Evolutionary conservation across 345 rosid species (phyloP), one percentile per base, ranked within the genome.

Genomic region (Eutrema heterophyllum): DNA sequence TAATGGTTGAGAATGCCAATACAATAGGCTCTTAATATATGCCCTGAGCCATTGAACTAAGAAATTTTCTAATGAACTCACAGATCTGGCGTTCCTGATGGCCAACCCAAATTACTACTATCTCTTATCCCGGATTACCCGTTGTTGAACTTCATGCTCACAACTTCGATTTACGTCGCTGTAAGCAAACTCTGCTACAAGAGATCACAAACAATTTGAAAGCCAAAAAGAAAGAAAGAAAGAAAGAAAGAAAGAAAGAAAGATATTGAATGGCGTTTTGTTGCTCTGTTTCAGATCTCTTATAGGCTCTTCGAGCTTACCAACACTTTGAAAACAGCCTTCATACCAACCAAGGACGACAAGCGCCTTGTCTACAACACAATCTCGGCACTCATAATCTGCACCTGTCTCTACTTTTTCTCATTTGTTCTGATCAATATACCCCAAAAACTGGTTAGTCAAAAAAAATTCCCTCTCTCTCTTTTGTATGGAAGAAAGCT

Each of bases 31-130:
- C 40, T 67, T 30, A 26, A 13, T n/a, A 40, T 14, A 0, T 39
- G 61, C 40, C 46, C 41, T 49, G 29, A 40, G 35, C 33, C 21
- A 38, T 45, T 46, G 46, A 59, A 21, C 4, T 21, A 46, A 30
- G 64, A 64, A 39, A 41, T 12, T n/a, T 51, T 67, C 40, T 68
- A 48, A 54, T 73, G 40, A 79, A 79, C 72, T 71, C 72, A 85
- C 89, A 95, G 98, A 84, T 92, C 99, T 21, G 85, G 81, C 24
- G 58, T 84, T 78, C 96, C 99, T 15, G 88, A 95, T 78, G 99
- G 85, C 33, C 99, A 95, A 68, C 99, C 99, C 5, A 95, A 95
- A 73, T 86, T 92, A 73, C 78, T 95, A 81, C 97, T 92, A 57
- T 95, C 96, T 26, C 72, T 95, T 45, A 84, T 95, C 83, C 96